These are phyloP conservation scores for Cyclanthera cordifolia DNA, from an alignment of 306 rosid genomes.

Conservation along the genomic window DNA sequence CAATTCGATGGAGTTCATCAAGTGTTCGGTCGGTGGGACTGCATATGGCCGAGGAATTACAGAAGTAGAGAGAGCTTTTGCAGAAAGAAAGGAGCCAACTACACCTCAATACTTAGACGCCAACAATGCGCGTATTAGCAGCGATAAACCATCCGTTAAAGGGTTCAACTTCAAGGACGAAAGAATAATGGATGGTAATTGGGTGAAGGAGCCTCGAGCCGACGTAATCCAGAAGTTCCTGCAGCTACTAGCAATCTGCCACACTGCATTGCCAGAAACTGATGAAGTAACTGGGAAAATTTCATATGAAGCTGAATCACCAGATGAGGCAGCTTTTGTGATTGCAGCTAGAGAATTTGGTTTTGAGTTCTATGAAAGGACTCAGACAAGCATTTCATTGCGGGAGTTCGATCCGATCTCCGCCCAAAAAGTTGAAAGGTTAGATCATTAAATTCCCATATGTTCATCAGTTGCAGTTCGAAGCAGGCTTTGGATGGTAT, in stretches of 20 bases:
- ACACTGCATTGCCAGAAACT: conserved; percentile 83
- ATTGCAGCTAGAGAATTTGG: conserved; percentile 95
- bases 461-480: background rate
- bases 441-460: conserved; percentile 9
- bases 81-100: conserved; percentile 38
- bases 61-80: conserved; percentile 90
- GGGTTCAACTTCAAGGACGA: conserved; percentile 86
- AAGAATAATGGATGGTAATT: conserved; percentile 69
- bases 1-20: conserved; percentile 96
- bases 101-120: conserved; percentile 22
- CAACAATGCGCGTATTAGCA: conserved; percentile 22
- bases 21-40: conserved; percentile 86
- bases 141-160: conserved; percentile 40
- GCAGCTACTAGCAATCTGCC: conserved; percentile 65
- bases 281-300: conserved; percentile 66
- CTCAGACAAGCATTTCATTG: conserved; percentile 49
- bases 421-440: conserved; percentile 41
- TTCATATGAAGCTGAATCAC: conserved; percentile 97
- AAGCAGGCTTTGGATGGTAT: background rate
- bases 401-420: conserved; percentile 48
- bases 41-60: conserved; percentile 74
- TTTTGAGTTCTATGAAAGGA: conserved; percentile 75
- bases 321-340: conserved; percentile 96
- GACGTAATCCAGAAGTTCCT: conserved; percentile 56
- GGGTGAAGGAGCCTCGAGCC: conserved; percentile 63